These are phyloP conservation scores for Calophaca sinica DNA, from an alignment of 306 rosid genomes.

Conservation along the genomic window DNA sequence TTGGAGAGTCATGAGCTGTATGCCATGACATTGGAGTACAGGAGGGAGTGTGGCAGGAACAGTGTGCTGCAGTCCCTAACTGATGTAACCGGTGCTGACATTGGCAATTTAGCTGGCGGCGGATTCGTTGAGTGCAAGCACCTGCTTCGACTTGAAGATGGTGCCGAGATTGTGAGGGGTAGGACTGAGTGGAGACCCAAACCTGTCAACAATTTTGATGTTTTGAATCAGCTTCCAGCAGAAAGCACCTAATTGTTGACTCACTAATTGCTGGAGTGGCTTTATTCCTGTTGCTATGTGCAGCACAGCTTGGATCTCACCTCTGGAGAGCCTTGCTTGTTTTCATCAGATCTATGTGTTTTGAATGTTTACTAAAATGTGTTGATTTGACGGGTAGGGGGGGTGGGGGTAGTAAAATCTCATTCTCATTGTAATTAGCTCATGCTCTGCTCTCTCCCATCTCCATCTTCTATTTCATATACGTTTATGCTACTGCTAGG, in stretches of 20 bases:
- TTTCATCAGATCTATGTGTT: slow-evolving; percentile 49
- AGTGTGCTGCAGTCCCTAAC: slow-evolving; percentile 82
- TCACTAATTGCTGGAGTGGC: slow-evolving; percentile 39
- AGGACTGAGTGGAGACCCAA: slow-evolving; percentile 94
- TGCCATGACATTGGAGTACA: slow-evolving; percentile 80
- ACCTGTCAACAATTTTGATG: slow-evolving; percentile 49
- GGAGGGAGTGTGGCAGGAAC: slow-evolving; percentile 94
- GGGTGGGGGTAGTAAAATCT: slow-evolving; percentile 42
- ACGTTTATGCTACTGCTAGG: slow-evolving; percentile 44
- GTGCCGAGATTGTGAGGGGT: slow-evolving; percentile 90
- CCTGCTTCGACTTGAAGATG: slow-evolving; percentile 78
- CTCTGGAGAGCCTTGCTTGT: slow-evolving; percentile 49
- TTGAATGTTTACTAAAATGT: slow-evolving; percentile 43
- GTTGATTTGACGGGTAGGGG: slow-evolving; percentile 20
- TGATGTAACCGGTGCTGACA: slow-evolving; percentile 62
- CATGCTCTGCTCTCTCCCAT: slow-evolving; percentile 32
- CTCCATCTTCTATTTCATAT: slow-evolving; percentile 40
- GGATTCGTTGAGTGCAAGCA: slow-evolving; percentile 80
- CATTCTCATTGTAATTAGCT: slow-evolving; percentile 66
- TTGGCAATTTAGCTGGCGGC: slow-evolving; percentile 53
- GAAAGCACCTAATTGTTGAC: slow-evolving; percentile 44
- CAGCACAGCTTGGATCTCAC: slow-evolving; percentile 37
- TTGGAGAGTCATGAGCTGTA: slow-evolving; percentile 83
- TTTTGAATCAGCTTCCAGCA: slow-evolving; percentile 55
- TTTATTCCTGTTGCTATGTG: slow-evolving; percentile 23